Evolutionary conservation across 345 rosid genomes (phyloP).

Genomic region (Alliaria petiolata): DNA sequence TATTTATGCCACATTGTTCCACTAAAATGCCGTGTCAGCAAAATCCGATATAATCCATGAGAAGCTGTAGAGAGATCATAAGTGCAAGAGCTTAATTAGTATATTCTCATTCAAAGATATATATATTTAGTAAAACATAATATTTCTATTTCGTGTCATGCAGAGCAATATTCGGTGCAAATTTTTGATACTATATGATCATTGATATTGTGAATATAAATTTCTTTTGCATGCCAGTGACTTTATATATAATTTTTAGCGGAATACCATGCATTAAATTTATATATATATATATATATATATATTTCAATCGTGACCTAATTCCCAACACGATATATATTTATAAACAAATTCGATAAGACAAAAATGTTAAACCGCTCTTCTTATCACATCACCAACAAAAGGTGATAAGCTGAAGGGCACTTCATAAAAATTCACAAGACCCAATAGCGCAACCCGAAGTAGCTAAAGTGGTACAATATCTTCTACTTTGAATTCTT

Average conservation of each 20-base stretch:
- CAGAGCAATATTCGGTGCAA: neutral
- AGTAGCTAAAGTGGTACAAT: neutral
- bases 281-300: neutral
- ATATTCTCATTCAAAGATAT: neutral
- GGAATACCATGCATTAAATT: slow-evolving; percentile 1
- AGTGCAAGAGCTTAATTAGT: no score
- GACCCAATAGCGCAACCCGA: slow-evolving; percentile 23
- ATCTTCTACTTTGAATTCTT: neutral
- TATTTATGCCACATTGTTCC: no score
- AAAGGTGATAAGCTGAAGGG: slow-evolving; percentile 30
- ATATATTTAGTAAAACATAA: no score
- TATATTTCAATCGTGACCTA: slow-evolving; percentile 32
- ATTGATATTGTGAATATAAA: neutral
- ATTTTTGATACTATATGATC: neutral
- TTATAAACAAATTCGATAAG: slow-evolving; percentile 15
- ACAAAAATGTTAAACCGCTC: slow-evolving; percentile 14
- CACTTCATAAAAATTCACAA: slow-evolving; percentile 16
- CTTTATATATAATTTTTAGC: neutral
- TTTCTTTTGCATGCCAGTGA: neutral
- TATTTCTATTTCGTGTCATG: neutral
- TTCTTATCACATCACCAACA: slow-evolving; percentile 25
- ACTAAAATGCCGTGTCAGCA: no score
- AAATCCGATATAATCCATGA: slow-evolving; percentile 1
- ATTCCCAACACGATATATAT: slow-evolving; percentile 19
- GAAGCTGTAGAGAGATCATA: no score